Evolutionary conservation across 2,329 filamentous ascomycete species (phyloP), one percentile per base, ranked within the genome.

Genomic region (Monosporascus sp.): DNA sequence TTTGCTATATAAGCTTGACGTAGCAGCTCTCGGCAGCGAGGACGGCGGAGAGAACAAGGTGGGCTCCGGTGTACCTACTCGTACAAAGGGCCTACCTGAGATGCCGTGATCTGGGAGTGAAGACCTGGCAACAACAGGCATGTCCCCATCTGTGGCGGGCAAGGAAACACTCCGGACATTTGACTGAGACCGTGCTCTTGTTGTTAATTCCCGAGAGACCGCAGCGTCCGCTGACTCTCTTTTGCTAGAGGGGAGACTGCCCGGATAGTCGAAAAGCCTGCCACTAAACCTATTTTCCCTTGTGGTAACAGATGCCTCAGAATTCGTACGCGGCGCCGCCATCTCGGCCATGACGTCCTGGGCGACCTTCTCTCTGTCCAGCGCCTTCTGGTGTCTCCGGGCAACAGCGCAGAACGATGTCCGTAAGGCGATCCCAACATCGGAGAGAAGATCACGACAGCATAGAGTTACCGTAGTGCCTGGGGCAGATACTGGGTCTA

Each of bases 31-130:
- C 8, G 67, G 62, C 11, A 68, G 53, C 22, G 67, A 65, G 5
- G 61, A 55, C 4, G 62, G 57, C 3, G 63, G 61, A 3, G 64
- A 65, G 49, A 57, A 60, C 5, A 56, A 59, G 6, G 64, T 56
- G 31, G 65, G 59, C 18, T 70, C 68, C 2, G 68, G 63, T 15
- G 66, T 70, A 34, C 66, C 68, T 17, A 80, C 77, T 24, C 78
- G 72, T 14, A 79, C 66, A 58, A 83, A 83, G 0, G 80, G 80
- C 55, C 68, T 79, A 22, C 80, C 78, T 6, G 79, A 76, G 27
- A 83, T 79, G 9, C 80, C 80, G 57, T 81, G 78, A 49, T 78
- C 72, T 6, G 65, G 54, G 8, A 58, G 52, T 5, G 66, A 65
- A 36, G 61, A 60, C 49, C 59, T 64, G 17, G 57, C 55, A 37